These are phyloP conservation scores for Pleurotus pulmonarius DNA, from an alignment of 768 basidiomycete genomes.

Conservation along the genomic window DNA sequence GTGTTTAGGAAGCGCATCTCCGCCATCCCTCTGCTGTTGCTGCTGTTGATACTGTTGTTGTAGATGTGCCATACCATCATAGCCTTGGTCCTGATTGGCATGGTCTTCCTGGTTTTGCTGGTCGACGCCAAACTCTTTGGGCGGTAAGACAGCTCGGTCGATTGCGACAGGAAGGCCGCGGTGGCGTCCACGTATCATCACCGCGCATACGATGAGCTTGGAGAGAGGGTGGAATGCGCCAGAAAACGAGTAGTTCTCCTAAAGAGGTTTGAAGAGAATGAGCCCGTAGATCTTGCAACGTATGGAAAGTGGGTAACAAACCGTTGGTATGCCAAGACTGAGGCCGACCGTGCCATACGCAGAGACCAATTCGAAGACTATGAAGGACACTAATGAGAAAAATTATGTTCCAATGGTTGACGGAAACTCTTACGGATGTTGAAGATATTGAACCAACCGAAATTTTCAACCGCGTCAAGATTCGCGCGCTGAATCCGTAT, in stretches of 20 bases:
- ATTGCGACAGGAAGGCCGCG: conserved; percentile 86
- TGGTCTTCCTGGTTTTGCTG: conserved; percentile 12
- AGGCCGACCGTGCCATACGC: conserved; percentile 90
- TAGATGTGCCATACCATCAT: conserved; percentile 45
- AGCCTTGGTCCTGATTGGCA: conserved; percentile 11
- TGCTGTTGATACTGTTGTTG: too few species aligned
- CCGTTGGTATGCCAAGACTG: conserved; percentile 81
- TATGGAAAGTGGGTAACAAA: conserved; percentile 29
- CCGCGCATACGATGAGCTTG: conserved; percentile 80
- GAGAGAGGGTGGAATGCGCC: conserved; percentile 78
- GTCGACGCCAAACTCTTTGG: conserved; percentile 47
- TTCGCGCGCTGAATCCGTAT: conserved; percentile 43
- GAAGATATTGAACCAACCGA: conserved; percentile 83
- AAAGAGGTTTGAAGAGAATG: conserved; percentile 6
- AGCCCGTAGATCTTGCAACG: background rate
- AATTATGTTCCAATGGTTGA: too few species aligned
- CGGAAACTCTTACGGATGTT: conserved; percentile 50
- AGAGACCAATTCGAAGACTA: conserved; percentile 85
- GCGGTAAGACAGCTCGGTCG: conserved; percentile 82
- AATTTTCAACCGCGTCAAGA: conserved; percentile 48
- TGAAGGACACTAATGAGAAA: too few species aligned
- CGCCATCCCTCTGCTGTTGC: conserved; percentile 32
- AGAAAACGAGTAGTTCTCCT: conserved; percentile 81
- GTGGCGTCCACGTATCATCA: conserved; percentile 95
- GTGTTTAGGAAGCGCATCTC: background rate